Conservation (phyloP, 257 asterid genomes). For the Catharanthus roseus region DNA sequence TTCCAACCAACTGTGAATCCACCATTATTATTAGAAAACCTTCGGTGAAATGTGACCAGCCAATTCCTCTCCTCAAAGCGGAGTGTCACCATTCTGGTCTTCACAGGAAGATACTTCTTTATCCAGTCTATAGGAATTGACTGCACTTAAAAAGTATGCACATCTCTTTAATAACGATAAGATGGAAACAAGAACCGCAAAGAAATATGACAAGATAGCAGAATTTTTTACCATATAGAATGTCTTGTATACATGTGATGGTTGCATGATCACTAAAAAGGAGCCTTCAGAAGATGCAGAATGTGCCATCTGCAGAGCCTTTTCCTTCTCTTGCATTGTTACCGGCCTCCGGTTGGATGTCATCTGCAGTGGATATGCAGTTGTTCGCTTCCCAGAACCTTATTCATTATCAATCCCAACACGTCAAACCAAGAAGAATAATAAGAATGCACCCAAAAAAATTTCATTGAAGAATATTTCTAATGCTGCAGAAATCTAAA, state of each 20-base stretch:
- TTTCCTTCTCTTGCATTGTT: slow-evolving; percentile 25
- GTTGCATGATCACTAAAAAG: slow-evolving; percentile 28
- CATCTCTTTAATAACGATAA: background rate
- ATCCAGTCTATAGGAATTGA: slow-evolving; percentile 37
- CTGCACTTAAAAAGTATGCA: slow-evolving; percentile 11
- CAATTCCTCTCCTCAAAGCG: slow-evolving; percentile 21
- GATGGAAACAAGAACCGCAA: background rate
- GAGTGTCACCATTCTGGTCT: slow-evolving; percentile 13
- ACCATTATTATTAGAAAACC: slow-evolving; percentile 11
- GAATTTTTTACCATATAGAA: slow-evolving; percentile 29
- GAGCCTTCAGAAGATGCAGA: slow-evolving; percentile 16
- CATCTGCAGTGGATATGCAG: slow-evolving; percentile 10
- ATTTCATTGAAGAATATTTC: background rate
- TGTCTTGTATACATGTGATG: slow-evolving; percentile 28
- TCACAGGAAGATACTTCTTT: slow-evolving; percentile 18
- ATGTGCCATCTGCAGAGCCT: slow-evolving; percentile 18
- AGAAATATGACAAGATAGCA: background rate
- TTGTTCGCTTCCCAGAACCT: background rate
- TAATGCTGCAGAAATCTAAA: too few species aligned
- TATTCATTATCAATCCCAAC: background rate
- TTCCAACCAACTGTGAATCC: slow-evolving; percentile 33
- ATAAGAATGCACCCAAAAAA: background rate
- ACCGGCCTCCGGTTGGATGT: slow-evolving; percentile 27
- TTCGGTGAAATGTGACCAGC: slow-evolving; percentile 10
- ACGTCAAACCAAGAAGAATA: background rate